Base-by-base conservation (phyloP, 306 rosid species). In the Ormosia emarginata region DNA sequence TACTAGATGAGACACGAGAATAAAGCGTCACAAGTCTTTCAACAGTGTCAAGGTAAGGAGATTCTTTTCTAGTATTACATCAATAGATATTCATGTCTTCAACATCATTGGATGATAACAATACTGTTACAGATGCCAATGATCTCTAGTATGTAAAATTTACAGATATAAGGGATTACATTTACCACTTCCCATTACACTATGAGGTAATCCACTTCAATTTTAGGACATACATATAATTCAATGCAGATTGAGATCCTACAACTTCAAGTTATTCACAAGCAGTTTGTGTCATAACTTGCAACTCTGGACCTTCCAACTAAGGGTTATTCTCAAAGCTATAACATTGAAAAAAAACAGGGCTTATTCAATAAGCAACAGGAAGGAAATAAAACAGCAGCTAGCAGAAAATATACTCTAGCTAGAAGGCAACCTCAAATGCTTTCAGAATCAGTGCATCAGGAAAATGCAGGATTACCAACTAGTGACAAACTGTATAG, bases 271-370 rank as follows among this genome's bases (percentile, higher is more conserved):
- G 17, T 79, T 32, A 81, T 50, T 93, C 90, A 95, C 10, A 88
- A 87, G 94, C 98, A 95, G 91, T 93, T 90, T 74, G 97, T 94
- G 84, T 93, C 98, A 6, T 95, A 93, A 79, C 90, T 91, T 97
- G 78, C 90, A 93, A 87, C 87, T 93, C 99, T 7, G 98, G 98
- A 59, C 97, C 97, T 88, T 93, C 98, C 77, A 95, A 81, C 40
- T 94, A 89, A 64, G 84, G 97, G 86, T 95, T 90, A 66, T 91
- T 88, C 85, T 91, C n/a, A n/a, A n/a, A n/a, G n/a, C n/a, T n/a
- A n/a, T n/a, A n/a, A n/a, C 95, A 81, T 79, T 43, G 67, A 80
- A 78, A 84, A 69, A 83, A 70, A 74, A 58, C 10, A 79, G 41
- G 13, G 55, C 40, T 82, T n/a, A n/a, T n/a, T n/a, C n/a, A n/a